A percentile compares a stretch with the other conserved stretches of the same genome.
Evolutionary conservation across 2,329 filamentous ascomycete genomes (phyloP).

Genomic region (Xylaria sp.): DNA sequence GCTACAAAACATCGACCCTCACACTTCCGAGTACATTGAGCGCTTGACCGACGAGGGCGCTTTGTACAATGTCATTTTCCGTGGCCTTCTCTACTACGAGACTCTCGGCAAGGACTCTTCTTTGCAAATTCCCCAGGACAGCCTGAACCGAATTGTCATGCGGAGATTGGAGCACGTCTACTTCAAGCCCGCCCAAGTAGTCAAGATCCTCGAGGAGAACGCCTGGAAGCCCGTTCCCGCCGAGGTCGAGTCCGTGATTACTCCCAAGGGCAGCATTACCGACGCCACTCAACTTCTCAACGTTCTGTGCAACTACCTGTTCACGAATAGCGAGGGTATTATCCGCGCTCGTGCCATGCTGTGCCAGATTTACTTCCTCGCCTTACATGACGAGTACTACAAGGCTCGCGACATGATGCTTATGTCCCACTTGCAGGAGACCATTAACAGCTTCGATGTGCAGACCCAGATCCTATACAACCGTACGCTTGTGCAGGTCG

Average conservation of each 20-base stretch:
- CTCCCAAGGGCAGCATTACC: slow-evolving; percentile 60
- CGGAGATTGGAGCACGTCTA: slow-evolving; percentile 94
- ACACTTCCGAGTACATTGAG: slow-evolving; percentile 98
- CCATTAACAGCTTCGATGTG: slow-evolving; percentile 92
- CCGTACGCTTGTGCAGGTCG: slow-evolving; percentile 93
- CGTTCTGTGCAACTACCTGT: slow-evolving; percentile 89
- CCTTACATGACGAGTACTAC: slow-evolving; percentile 96
- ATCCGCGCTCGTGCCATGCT: slow-evolving; percentile 95
- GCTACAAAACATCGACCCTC: slow-evolving; percentile 95
- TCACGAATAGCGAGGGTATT: slow-evolving; percentile 90
- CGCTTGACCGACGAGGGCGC: slow-evolving; percentile 83
- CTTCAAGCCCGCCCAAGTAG: slow-evolving; percentile 95
- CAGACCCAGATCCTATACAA: slow-evolving; percentile 98
- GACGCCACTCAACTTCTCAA: slow-evolving; percentile 75
- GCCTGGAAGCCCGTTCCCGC: slow-evolving; percentile 77
- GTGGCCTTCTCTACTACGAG: slow-evolving; percentile 84
- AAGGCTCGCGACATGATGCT: slow-evolving; percentile 98
- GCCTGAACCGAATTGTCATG: slow-evolving; percentile 88
- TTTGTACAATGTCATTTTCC: slow-evolving; percentile 89
- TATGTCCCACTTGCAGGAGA: slow-evolving; percentile 98
- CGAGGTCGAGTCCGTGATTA: slow-evolving; percentile 70
- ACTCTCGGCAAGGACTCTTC: slow-evolving; percentile 63
- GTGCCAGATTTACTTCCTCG: slow-evolving; percentile 97
- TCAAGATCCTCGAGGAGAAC: slow-evolving; percentile 90
- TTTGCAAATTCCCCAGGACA: slow-evolving; percentile 75